phyloP scores from a whole-genome alignment of 2,329 filamentous ascomycete species.

The Xylariaceae sp. region DNA sequence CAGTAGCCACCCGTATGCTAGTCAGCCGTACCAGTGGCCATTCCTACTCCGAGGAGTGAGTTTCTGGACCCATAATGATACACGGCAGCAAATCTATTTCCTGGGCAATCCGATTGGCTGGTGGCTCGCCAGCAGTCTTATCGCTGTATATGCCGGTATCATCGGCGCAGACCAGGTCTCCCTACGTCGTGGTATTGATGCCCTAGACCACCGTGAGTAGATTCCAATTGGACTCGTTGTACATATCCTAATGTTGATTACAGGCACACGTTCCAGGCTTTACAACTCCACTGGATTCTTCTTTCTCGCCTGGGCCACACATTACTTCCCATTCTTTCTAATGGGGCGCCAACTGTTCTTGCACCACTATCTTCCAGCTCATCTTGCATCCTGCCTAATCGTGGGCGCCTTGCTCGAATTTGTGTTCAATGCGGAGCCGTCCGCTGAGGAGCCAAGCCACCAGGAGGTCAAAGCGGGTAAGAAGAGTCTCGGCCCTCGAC shows the following conservation, averaged over 20 bases:
- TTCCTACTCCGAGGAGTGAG: slow-evolving; percentile 96
- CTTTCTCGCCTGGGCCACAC: slow-evolving; percentile 96
- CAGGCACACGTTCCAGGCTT: slow-evolving; percentile 86
- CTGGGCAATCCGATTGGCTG: slow-evolving; percentile 95
- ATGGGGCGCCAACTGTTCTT: slow-evolving; percentile 99
- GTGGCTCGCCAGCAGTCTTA: slow-evolving; percentile 92
- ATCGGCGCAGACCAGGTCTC: slow-evolving; percentile 92
- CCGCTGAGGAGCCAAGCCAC: slow-evolving; percentile 60
- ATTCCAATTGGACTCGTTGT: background rate
- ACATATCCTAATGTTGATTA: slow-evolving; percentile 25
- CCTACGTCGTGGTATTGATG: slow-evolving; percentile 89
- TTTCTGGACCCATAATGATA: slow-evolving; percentile 98
- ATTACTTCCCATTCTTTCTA: slow-evolving; percentile 96
- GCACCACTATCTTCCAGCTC: slow-evolving; percentile 95
- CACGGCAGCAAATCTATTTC: slow-evolving; percentile 97
- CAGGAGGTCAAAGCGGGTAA: slow-evolving; percentile 51
- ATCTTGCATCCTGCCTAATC: slow-evolving; percentile 88
- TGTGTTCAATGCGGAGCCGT: slow-evolving; percentile 88
- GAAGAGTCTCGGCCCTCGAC: slow-evolving; percentile 53
- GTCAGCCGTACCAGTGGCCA: slow-evolving; percentile 95
- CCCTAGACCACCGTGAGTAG: slow-evolving; percentile 86
- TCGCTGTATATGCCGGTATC: slow-evolving; percentile 93
- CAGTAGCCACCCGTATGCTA: slow-evolving; percentile 94
- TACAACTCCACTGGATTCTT: slow-evolving; percentile 99
- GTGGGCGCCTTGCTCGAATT: slow-evolving; percentile 93